Percentiles rank a stretch among this genome's conserved stretches.
These are phyloP conservation scores for Chaetomium cochliodes DNA, from an alignment of 495 filamentous ascomycete species.

Conservation along the genomic window DNA sequence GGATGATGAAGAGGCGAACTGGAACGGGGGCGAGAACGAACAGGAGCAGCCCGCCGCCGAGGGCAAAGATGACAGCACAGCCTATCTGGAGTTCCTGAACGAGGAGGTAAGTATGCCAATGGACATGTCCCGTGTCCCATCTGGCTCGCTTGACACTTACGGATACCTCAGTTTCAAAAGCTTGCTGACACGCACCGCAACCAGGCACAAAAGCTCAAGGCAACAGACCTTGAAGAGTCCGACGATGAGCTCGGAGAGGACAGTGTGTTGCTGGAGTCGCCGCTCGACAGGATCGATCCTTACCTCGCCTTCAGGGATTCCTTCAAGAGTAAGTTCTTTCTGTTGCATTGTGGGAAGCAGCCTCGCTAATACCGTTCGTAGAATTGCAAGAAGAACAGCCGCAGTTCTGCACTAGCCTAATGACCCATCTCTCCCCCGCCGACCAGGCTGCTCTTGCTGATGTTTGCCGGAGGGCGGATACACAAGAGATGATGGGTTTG, in stretches of 20 bases:
- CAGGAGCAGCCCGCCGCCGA: constrained; percentile 58
- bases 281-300: constrained; percentile 90
- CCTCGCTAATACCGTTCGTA: constrained; percentile 40
- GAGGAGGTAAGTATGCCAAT: constrained; percentile 61
- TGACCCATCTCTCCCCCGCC: constrained; percentile 71
- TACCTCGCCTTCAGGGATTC: constrained; percentile 82
- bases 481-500: constrained; percentile 41
- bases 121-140: neutral
- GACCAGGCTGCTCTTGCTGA: constrained; percentile 79
- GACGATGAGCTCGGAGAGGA: constrained; percentile 93
- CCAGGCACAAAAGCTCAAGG: constrained; percentile 78
- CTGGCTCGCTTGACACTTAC: constrained; percentile 21
- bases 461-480: constrained; percentile 78
- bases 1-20: constrained; percentile 66
- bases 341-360: neutral
- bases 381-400: constrained; percentile 88
- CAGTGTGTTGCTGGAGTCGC: constrained; percentile 86
- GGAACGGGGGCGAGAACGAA: constrained; percentile 50
- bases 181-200: constrained; percentile 36
- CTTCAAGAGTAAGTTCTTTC: constrained; percentile 67
- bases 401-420: constrained; percentile 78
- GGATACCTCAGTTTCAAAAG: constrained; percentile 18
- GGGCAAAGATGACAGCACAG: constrained; percentile 81
- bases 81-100: constrained; percentile 93
- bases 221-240: constrained; percentile 57